phyloP scores from a whole-genome alignment of 805 yeast genomes.

The Candida awuae region DNA sequence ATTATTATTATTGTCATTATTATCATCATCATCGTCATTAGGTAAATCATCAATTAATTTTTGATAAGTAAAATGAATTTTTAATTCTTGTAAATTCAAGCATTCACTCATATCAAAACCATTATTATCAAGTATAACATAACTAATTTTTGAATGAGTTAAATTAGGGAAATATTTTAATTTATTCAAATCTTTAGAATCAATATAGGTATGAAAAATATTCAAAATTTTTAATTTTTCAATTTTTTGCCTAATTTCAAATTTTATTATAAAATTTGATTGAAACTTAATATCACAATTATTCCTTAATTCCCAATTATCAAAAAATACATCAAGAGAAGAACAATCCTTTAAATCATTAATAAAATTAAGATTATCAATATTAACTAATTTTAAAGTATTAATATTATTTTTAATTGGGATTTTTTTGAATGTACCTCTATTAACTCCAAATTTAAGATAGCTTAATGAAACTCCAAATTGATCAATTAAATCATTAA shows the following conservation, averaged over 20 bases:
- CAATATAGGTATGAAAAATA: constrained; percentile 25
- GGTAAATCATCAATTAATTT: constrained; percentile 13
- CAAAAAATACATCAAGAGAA: constrained; percentile 26
- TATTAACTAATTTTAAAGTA: constrained; percentile 23
- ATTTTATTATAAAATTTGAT: constrained; percentile 18
- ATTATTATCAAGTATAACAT: constrained; percentile 23
- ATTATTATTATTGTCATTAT: neutral
- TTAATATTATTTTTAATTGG: constrained; percentile 21
- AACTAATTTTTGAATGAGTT: constrained; percentile 25
- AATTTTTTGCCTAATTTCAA: constrained; percentile 15
- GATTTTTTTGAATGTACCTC: constrained; percentile 22
- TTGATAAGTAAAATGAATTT: constrained; percentile 25
- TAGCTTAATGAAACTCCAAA: constrained; percentile 19
- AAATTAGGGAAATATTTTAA: constrained; percentile 24
- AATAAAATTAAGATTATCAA: constrained; percentile 24
- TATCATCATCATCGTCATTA: constrained; percentile 3
- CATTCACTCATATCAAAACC: constrained; percentile 26
- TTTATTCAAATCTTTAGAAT: constrained; percentile 22
- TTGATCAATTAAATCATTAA: constrained; percentile 23
- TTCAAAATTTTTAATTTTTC: constrained; percentile 20
- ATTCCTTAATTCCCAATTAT: constrained; percentile 26
- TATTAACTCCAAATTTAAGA: constrained; percentile 26
- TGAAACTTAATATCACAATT: constrained; percentile 22
- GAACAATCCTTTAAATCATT: constrained; percentile 18
- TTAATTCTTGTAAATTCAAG: constrained; percentile 22